These are phyloP conservation scores for Mycena chlorophos DNA, from an alignment of 768 basidiomycete species.

Conservation along the genomic window DNA sequence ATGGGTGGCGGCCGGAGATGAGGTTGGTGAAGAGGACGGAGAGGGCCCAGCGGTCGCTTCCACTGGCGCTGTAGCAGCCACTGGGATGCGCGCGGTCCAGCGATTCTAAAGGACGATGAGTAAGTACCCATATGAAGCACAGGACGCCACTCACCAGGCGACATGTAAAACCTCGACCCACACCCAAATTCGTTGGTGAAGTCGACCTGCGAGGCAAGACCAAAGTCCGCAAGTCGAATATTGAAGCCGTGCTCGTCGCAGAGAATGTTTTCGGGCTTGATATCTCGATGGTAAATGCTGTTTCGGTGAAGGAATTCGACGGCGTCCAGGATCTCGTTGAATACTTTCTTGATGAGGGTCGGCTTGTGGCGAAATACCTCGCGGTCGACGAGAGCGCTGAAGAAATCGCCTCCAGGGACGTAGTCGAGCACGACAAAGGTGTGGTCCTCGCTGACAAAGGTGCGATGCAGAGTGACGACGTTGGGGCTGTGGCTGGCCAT, in stretches of 20 bases:
- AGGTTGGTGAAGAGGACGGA: slow-evolving; percentile 56
- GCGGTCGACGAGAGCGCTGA: slow-evolving; percentile 45
- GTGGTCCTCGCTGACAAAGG: slow-evolving; percentile 46
- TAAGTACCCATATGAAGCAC: background rate
- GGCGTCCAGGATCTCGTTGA: slow-evolving; percentile 55
- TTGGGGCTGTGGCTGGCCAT: slow-evolving; percentile 33
- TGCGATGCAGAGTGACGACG: slow-evolving; percentile 48
- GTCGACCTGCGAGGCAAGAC: slow-evolving; percentile 37
- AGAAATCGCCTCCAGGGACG: slow-evolving; percentile 44
- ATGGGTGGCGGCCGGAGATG: slow-evolving; percentile 29
- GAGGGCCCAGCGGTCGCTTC: slow-evolving; percentile 34
- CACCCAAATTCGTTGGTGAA: slow-evolving; percentile 31
- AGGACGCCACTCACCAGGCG: slow-evolving; percentile 10
- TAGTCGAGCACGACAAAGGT: slow-evolving; percentile 47
- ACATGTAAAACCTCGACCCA: slow-evolving; percentile 41
- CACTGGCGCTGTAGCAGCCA: background rate
- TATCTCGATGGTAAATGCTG: slow-evolving; percentile 55
- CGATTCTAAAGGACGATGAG: slow-evolving; percentile 1
- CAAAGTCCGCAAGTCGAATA: slow-evolving; percentile 57
- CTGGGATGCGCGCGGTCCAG: background rate
- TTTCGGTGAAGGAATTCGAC: slow-evolving; percentile 52
- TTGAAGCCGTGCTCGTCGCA: slow-evolving; percentile 36
- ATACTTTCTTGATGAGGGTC: slow-evolving; percentile 48
- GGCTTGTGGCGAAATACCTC: slow-evolving; percentile 44
- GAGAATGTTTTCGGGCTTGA: slow-evolving; percentile 61